Evolutionary conservation across 148 eudicot genomes (phyloP).

Genomic region (Fagopyrum tataricum): DNA sequence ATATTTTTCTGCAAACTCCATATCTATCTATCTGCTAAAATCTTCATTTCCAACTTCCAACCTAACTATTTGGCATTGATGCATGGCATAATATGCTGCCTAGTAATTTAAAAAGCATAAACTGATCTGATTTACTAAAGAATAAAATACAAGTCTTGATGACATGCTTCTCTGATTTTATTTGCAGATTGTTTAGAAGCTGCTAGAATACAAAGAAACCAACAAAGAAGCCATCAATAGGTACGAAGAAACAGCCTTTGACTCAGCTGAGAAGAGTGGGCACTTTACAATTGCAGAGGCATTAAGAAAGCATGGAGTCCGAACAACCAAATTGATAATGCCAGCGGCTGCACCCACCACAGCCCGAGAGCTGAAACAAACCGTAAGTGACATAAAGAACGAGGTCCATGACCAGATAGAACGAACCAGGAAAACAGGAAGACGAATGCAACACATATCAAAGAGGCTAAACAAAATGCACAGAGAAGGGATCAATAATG

Average conservation of each 20-base stretch:
- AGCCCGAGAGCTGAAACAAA: conserved; percentile 23
- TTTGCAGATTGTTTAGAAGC: conserved; percentile 19
- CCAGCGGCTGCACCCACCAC: background rate
- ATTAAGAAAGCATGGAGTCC: conserved; percentile 13
- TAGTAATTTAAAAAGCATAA: background rate
- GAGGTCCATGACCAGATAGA: conserved; percentile 28
- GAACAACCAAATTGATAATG: conserved; percentile 13
- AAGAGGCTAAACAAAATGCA: conserved; percentile 33
- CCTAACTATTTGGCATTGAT: background rate
- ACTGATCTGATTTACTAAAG: background rate
- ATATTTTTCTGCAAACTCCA: background rate
- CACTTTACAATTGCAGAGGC: background rate
- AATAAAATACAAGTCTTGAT: background rate
- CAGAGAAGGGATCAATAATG: conserved; percentile 35
- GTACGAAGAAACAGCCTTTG: conserved; percentile 19
- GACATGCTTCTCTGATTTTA: background rate
- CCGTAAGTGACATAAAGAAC: conserved; percentile 32
- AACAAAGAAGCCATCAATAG: conserved; percentile 19
- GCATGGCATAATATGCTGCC: background rate
- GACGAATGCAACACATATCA: conserved; percentile 25
- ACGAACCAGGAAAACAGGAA: conserved; percentile 24
- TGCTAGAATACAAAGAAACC: conserved; percentile 13
- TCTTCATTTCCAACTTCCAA: background rate
- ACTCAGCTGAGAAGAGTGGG: conserved; percentile 15
- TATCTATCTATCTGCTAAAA: background rate